Evolutionary conservation across 2,329 filamentous ascomycete species (phyloP).

Genomic region (Tolypocladium tundrense): DNA sequence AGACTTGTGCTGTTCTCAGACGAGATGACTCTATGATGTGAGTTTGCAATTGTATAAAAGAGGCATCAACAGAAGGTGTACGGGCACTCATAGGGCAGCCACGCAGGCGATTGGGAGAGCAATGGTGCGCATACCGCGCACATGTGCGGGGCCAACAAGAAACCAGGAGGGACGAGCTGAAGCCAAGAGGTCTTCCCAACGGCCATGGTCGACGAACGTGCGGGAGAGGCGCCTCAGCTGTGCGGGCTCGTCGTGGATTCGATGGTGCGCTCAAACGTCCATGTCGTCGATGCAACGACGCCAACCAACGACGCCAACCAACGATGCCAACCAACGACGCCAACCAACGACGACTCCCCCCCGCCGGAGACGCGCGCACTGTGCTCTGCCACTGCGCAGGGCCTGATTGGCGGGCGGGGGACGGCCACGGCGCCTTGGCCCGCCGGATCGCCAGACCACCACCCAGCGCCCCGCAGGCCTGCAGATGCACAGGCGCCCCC

Average conservation of each 20-base stretch:
- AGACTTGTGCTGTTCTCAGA: background rate
- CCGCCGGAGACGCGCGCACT: background rate
- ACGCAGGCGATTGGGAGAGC: background rate
- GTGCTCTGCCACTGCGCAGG: background rate
- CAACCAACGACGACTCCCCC: background rate
- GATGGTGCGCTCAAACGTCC: too few species aligned
- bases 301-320: too few species aligned
- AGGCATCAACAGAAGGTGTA: background rate
- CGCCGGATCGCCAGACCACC: constrained; percentile 13
- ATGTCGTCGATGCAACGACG: too few species aligned
- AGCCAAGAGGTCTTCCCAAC: background rate
- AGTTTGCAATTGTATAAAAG: background rate
- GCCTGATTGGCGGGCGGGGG: constrained; percentile 4
- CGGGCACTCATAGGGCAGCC: background rate
- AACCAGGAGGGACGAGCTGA: background rate
- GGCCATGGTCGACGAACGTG: background rate
- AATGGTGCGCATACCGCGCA: background rate
- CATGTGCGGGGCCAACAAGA: background rate
- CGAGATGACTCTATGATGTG: background rate
- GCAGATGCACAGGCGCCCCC: constrained; percentile 19
- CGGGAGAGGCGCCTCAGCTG: background rate
- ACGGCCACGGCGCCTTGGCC: constrained; percentile 6
- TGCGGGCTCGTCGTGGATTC: background rate
- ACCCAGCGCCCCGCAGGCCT: constrained; percentile 12
- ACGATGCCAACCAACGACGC: too few species aligned